Evolutionary conservation across 164 flowering plant species (phyloP).

Genomic region (Stephania yunnanensis): DNA sequence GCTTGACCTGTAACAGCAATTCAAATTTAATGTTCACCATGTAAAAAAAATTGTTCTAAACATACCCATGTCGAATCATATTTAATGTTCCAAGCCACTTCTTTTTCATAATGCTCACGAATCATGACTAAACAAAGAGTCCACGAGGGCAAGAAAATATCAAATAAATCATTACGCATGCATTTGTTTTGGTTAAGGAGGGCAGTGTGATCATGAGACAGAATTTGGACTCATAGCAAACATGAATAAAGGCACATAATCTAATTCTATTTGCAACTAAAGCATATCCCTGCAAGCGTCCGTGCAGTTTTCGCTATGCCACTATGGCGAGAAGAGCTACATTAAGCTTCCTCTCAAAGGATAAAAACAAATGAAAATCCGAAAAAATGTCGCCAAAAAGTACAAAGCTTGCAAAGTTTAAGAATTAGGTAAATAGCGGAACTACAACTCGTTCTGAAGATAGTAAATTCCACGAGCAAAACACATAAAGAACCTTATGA

Average conservation of each 20-base stretch:
- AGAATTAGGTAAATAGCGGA: neutral
- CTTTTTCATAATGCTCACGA: neutral
- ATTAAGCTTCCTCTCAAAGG: neutral
- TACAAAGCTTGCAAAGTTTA: neutral
- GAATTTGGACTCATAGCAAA: neutral
- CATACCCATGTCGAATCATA: neutral
- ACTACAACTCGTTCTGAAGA: neutral
- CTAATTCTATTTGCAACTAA: neutral
- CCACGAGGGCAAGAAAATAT: neutral
- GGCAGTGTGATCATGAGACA: neutral
- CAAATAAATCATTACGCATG: neutral
- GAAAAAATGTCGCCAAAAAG: neutral
- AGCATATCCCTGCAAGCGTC: neutral
- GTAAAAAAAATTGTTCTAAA: too few species aligned
- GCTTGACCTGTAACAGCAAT: slow-evolving; percentile 63
- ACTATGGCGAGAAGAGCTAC: neutral
- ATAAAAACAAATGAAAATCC: neutral
- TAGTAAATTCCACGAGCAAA: neutral
- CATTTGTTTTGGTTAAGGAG: neutral
- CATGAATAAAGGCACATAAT: neutral
- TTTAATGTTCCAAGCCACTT: neutral
- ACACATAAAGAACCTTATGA: neutral
- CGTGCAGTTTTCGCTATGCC: too few species aligned
- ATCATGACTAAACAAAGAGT: neutral
- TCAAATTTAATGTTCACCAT: neutral